A percentile compares a stretch with the other conserved stretches of the same genome.
Conservation (phyloP, 2,329 filamentous ascomycete species). For the Cytospora schulzeri region DNA sequence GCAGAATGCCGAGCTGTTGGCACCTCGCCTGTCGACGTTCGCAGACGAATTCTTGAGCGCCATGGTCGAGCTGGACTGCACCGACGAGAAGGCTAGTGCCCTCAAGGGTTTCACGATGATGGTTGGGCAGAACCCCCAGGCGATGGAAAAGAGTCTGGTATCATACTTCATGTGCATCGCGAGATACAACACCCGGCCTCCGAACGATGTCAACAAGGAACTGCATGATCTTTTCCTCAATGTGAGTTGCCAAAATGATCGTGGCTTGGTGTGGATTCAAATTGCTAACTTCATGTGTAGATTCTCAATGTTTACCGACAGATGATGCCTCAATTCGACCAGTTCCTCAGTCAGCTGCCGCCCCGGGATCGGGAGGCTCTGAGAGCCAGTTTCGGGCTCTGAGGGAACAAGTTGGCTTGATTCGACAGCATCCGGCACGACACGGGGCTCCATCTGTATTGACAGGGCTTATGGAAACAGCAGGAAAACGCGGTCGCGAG, state of each 20-base stretch:
- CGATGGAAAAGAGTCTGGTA: constrained; percentile 83
- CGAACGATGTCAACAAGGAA: constrained; percentile 63
- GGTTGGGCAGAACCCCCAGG: constrained; percentile 83
- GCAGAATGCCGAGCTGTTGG: constrained; percentile 73
- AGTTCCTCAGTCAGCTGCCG: constrained; percentile 55
- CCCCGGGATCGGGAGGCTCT: constrained; percentile 53
- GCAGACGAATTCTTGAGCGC: constrained; percentile 79
- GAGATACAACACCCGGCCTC: constrained; percentile 66
- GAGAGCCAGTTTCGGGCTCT: constrained; percentile 46
- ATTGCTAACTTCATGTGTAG: constrained; percentile 31
- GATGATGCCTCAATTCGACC: constrained; percentile 61
- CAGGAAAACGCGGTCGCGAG: not conserved
- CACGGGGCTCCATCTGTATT: not conserved
- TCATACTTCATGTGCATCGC: constrained; percentile 86
- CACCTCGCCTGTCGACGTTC: constrained; percentile 77
- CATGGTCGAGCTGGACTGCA: constrained; percentile 83
- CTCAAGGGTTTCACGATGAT: constrained; percentile 88
- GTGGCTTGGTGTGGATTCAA: constrained; percentile 31
- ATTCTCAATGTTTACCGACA: constrained; percentile 58
- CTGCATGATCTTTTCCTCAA: constrained; percentile 75
- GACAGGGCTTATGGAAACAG: not conserved
- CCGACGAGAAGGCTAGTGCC: constrained; percentile 91
- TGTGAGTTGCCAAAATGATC: constrained; percentile 51
- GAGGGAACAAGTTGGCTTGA: not conserved
- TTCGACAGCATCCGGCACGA: not conserved